phyloP scores from a whole-genome alignment of 306 rosid species.

The Corylus heterophylla region DNA sequence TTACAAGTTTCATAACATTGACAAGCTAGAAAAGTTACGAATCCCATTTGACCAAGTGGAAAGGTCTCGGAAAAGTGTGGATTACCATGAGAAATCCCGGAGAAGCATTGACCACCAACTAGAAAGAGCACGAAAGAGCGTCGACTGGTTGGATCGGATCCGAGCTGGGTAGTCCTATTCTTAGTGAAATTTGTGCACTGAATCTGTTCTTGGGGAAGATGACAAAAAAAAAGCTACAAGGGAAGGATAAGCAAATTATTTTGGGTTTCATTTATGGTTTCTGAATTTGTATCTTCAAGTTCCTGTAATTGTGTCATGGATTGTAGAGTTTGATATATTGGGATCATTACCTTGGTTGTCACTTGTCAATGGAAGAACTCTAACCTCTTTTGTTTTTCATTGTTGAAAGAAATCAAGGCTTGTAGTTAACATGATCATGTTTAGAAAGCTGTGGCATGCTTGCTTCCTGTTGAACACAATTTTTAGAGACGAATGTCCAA shows the following conservation, averaged over 20 bases:
- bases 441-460: not conserved
- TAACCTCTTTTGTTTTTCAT: constrained; percentile 44
- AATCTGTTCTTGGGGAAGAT: constrained; percentile 38
- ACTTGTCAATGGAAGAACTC: constrained; percentile 47
- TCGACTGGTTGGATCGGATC: constrained; percentile 85
- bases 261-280: constrained; percentile 57
- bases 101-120: constrained; percentile 75
- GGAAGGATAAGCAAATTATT: constrained; percentile 30
- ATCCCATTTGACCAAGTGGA: constrained; percentile 63
- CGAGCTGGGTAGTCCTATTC: constrained; percentile 51
- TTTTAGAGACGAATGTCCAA: not conserved
- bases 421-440: constrained; percentile 20
- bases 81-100: constrained; percentile 69
- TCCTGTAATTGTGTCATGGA: constrained; percentile 30
- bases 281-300: constrained; percentile 43
- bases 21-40: constrained; percentile 60
- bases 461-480: not conserved
- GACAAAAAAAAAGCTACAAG: constrained; percentile 40
- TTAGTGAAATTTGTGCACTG: constrained; percentile 21
- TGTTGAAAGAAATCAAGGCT: constrained; percentile 35
- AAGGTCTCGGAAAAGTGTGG: constrained; percentile 75
- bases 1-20: constrained; percentile 51
- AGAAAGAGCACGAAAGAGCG: constrained; percentile 74
- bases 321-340: constrained; percentile 48
- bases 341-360: constrained; percentile 24